phyloP scores from a whole-genome alignment of 176 grass and related monocot species.

The Aechmea fasciata region DNA sequence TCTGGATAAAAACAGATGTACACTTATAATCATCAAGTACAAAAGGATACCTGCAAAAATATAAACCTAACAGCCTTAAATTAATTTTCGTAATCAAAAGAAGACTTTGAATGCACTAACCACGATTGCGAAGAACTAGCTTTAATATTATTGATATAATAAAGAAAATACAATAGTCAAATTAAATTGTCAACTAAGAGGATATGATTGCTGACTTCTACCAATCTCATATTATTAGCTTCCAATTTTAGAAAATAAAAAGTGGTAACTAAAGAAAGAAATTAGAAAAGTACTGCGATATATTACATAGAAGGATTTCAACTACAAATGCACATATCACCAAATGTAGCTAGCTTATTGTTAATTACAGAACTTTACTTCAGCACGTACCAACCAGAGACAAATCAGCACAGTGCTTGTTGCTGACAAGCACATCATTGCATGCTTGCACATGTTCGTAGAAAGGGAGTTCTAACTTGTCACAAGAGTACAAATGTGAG shows the following conservation, averaged over 20 bases:
- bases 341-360: not conserved
- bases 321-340: not conserved
- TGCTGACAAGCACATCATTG: too few relatives aligned
- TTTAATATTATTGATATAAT: too few relatives aligned
- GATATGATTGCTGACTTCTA: not conserved
- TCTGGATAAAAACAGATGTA: conserved; percentile 27
- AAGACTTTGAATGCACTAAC: too few relatives aligned
- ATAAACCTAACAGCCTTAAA: not conserved
- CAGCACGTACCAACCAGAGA: too few relatives aligned
- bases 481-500: too few relatives aligned
- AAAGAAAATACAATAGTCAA: not conserved
- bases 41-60: not conserved
- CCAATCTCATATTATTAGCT: not conserved
- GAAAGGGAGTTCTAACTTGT: too few relatives aligned
- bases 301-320: not conserved
- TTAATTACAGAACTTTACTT: too few relatives aligned
- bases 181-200: not conserved
- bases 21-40: not conserved
- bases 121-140: too few relatives aligned
- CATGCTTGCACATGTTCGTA: too few relatives aligned
- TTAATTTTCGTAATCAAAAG: not conserved
- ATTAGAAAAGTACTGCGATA: not conserved
- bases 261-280: not conserved
- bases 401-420: too few relatives aligned
- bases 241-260: not conserved